phyloP scores from a whole-genome alignment of 257 asterid species.

The Solanum acaule region DNA sequence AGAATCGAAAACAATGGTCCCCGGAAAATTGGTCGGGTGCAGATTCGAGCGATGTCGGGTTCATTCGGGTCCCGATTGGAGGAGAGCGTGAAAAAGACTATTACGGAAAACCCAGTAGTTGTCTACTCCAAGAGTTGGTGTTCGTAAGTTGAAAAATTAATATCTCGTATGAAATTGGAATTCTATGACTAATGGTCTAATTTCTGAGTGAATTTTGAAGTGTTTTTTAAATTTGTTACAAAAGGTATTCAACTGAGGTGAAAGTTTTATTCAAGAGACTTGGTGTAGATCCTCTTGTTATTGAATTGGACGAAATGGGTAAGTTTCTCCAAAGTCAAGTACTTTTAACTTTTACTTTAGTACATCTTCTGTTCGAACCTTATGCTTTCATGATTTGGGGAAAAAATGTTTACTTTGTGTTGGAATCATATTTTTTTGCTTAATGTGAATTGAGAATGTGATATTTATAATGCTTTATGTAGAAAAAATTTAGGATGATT shows the following conservation, averaged over 20 bases:
- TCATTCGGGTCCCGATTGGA: constrained; percentile 56
- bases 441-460: neutral
- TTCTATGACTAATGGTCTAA: neutral
- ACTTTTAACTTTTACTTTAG: neutral
- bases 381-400: neutral
- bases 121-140: constrained; percentile 96
- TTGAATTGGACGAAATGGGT: constrained; percentile 90
- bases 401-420: neutral
- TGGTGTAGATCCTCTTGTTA: constrained; percentile 70
- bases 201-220: neutral
- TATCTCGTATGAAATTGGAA: neutral
- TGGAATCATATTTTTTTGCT: neutral
- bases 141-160: constrained; percentile 46
- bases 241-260: constrained; percentile 76
- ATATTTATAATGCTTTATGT: neutral
- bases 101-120: constrained; percentile 65
- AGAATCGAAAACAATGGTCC: constrained; percentile 4
- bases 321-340: neutral
- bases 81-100: constrained; percentile 46
- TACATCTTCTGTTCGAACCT: neutral
- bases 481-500: neutral
- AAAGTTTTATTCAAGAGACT: constrained; percentile 67
- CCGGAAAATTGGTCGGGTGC: constrained; percentile 3
- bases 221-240: neutral
- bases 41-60: constrained; percentile 57